phyloP scores from a whole-genome alignment of 2,329 filamentous ascomycete species.

The Periconia macrospinosa region DNA sequence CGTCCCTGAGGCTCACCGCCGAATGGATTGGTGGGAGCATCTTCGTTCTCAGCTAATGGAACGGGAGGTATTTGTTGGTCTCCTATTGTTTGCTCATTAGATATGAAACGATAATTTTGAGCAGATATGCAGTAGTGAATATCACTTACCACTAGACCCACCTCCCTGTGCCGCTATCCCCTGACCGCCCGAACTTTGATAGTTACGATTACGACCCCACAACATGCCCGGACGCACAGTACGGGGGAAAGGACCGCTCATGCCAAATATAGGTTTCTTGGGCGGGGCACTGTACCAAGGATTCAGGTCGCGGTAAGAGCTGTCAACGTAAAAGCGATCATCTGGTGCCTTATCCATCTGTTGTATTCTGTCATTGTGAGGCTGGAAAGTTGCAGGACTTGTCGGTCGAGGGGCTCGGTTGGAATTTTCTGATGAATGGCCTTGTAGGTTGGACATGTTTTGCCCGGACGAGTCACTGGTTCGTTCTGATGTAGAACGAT shows the following conservation, averaged over 20 bases:
- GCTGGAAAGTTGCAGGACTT: not conserved
- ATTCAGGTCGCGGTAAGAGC: slow-evolving; percentile 57
- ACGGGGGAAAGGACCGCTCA: slow-evolving; percentile 58
- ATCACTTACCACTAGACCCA: slow-evolving; percentile 5
- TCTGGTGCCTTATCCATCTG: slow-evolving; percentile 30
- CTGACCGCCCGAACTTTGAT: slow-evolving; percentile 34
- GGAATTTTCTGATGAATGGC: slow-evolving; percentile 2
- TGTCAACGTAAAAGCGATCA: slow-evolving; percentile 46
- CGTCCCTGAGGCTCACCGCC: not conserved
- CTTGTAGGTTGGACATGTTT: slow-evolving; percentile 8
- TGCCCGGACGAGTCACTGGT: not conserved
- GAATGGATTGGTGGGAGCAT: slow-evolving; percentile 2
- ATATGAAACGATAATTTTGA: too few species aligned
- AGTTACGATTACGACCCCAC: slow-evolving; percentile 48
- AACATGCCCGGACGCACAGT: slow-evolving; percentile 57
- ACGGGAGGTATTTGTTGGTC: slow-evolving; percentile 1
- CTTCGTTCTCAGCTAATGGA: not conserved
- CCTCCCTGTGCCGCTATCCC: slow-evolving; percentile 14
- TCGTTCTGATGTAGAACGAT: not conserved
- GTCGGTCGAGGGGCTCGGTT: not conserved
- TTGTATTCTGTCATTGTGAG: slow-evolving; percentile 4
- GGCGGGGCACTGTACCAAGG: slow-evolving; percentile 57
- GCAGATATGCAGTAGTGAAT: too few species aligned
- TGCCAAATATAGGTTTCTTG: slow-evolving; percentile 57
- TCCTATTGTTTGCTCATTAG: not conserved